Evolutionary conservation across 176 grass and related monocot genomes (phyloP).

Genomic region (barley (Hordeum vulgare)): MorexV3_pseudomolecules_assembly NC_058518.1:36577321-36577820

Average conservation of each 20-base stretch:
- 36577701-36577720: neutral
- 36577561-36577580: neutral
- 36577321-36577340: no score
- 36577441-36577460: neutral
- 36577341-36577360: no score
- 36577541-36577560: neutral
- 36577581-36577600: neutral
- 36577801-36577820: neutral
- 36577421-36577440: neutral
- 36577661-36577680: neutral
- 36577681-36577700: neutral
- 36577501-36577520: neutral
- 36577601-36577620: neutral
- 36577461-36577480: neutral
- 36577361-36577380: no score
- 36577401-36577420: neutral
- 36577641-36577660: neutral
- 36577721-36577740: neutral
- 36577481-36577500: neutral
- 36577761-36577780: neutral
- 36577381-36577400: neutral
- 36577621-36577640: neutral
- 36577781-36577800: neutral
- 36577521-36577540: neutral
- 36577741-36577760: no score